Evolutionary conservation across 108 stramenopile species (phyloP).

Genomic region (Nitzschia sp.): DNA sequence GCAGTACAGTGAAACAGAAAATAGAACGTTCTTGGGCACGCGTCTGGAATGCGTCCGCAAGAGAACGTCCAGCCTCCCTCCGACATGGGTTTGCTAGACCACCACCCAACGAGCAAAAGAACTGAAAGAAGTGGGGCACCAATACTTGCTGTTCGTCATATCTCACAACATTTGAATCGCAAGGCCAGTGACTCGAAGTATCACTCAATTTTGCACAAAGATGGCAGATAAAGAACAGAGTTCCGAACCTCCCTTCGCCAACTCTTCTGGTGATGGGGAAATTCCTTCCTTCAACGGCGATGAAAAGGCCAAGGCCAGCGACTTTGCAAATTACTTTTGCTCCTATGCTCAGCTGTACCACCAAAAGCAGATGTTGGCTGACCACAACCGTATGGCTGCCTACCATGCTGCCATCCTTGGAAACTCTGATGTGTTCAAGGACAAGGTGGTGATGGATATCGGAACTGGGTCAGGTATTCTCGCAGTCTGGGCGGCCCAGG

Average conservation of each 20-base stretch:
- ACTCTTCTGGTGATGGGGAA: conserved; percentile 61
- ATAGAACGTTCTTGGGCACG: no score
- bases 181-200: no score
- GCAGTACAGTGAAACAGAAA: no score
- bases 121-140: no score
- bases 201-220: no score
- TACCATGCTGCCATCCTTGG: conserved; percentile 96
- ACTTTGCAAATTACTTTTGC: conserved; percentile 95
- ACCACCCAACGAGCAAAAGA: no score
- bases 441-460: conserved; percentile 98
- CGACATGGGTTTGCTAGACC: no score
- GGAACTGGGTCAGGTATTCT: conserved; percentile 97
- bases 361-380: conserved; percentile 98
- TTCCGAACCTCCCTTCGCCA: conserved; percentile 44
- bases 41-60: no score
- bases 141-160: no score
- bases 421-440: conserved; percentile 88
- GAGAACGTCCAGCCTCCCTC: no score
- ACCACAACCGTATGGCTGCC: conserved; percentile 97
- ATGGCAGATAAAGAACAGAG: conserved; percentile 3
- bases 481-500: conserved; percentile 96
- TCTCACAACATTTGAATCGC: no score
- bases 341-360: conserved; percentile 96
- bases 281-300: conserved; percentile 82
- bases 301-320: conserved; percentile 81